These are phyloP conservation scores for Echinochloa phyllopogon DNA, from an alignment of 176 grass and related monocot genomes.

Conservation along the genomic window DNA sequence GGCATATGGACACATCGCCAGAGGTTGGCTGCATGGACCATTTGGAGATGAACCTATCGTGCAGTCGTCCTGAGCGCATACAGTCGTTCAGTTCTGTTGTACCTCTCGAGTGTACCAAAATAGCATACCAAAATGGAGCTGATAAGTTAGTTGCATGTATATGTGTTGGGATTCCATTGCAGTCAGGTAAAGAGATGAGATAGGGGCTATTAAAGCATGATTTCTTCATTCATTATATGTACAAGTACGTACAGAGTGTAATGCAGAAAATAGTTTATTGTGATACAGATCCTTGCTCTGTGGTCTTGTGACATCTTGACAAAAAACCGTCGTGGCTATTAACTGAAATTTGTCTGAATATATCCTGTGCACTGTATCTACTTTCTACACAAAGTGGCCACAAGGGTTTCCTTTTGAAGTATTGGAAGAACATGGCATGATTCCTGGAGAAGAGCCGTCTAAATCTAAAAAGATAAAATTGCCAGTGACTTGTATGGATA, in stretches of 20 bases:
- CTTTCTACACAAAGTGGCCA: slow-evolving; percentile 21
- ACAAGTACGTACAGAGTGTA: slow-evolving; percentile 50
- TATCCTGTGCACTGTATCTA: background rate
- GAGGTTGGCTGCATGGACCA: slow-evolving; percentile 77
- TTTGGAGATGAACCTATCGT: slow-evolving; percentile 64
- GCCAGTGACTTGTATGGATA: background rate
- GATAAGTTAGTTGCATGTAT: slow-evolving; percentile 36
- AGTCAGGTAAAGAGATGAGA: slow-evolving; percentile 32
- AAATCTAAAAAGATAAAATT: slow-evolving; percentile 16
- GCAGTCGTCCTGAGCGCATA: slow-evolving; percentile 48
- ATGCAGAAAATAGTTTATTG: slow-evolving; percentile 39
- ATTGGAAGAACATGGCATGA: slow-evolving; percentile 16
- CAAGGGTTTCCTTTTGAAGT: background rate
- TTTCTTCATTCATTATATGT: slow-evolving; percentile 45
- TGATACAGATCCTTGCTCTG: slow-evolving; percentile 28
- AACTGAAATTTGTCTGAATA: slow-evolving; percentile 20
- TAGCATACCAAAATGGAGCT: slow-evolving; percentile 30
- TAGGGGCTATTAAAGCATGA: slow-evolving; percentile 30
- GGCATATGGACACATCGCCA: slow-evolving; percentile 71
- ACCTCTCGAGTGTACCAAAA: slow-evolving; percentile 38
- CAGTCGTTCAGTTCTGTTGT: background rate
- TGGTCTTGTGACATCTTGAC: slow-evolving; percentile 15
- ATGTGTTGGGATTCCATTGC: slow-evolving; percentile 11
- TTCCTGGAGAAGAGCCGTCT: background rate
- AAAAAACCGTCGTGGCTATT: background rate